Percentiles rank a stretch among this genome's conserved stretches.
Evolutionary conservation across 2,329 filamentous ascomycete genomes (phyloP).

Genomic region (Triangularia setosa): DNA sequence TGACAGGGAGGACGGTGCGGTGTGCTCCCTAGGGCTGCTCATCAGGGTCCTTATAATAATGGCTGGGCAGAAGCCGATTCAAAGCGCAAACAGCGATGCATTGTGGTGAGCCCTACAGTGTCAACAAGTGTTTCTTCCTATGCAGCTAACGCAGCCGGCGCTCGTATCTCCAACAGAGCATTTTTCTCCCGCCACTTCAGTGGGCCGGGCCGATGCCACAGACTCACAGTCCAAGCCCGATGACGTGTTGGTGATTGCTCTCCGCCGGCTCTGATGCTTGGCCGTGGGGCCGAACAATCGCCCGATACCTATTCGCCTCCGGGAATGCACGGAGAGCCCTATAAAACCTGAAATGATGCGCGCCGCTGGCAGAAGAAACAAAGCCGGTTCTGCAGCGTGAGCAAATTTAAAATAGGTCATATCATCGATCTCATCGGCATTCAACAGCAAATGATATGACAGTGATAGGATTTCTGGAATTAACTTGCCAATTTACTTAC

Average conservation of each 20-base stretch:
- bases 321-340: background rate
- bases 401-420: background rate
- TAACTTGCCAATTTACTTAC: background rate
- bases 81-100: background rate
- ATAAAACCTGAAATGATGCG: background rate
- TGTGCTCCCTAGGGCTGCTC: too few relatives aligned
- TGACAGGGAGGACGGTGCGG: background rate
- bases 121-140: background rate
- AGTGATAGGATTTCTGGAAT: background rate
- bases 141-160: background rate
- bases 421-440: background rate
- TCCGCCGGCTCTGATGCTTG: background rate
- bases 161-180: background rate
- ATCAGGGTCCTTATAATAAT: background rate
- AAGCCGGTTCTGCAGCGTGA: background rate
- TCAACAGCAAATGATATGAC: background rate
- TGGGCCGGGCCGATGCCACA: constrained; percentile 3
- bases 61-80: background rate
- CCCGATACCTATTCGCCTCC: background rate
- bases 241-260: constrained; percentile 3
- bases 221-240: background rate
- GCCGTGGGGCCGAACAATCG: background rate
- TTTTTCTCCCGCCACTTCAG: constrained; percentile 2
- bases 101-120: background rate
- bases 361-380: background rate